Evolutionary conservation across 306 rosid species (phyloP), one percentile per base, ranked within the genome.

Genomic region (Fragaria iinumae): DNA sequence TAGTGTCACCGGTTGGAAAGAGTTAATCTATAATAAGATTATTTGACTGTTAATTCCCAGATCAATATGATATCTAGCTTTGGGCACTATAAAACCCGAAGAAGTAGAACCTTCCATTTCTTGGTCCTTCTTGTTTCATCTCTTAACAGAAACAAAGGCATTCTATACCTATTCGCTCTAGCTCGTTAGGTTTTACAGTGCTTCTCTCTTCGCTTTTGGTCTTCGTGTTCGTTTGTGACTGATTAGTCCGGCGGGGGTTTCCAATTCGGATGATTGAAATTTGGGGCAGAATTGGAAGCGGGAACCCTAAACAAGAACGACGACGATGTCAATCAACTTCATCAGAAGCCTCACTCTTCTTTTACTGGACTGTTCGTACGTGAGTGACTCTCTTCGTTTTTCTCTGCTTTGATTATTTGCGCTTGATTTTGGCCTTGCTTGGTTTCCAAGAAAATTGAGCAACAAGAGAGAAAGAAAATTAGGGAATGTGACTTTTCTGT

Each of bases 291-390:
- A 44, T 44, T 74, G 16, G 59, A 62, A 60, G 48, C 13, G 7
- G 16, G 47, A 75, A 62, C 71, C 71, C 21, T 60, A 60, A 38
- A 6, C 41, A 18, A 18, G 47, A 60, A 62, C 44, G 34, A 62
- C 44, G 34, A 92, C 89, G 93, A 88, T 91, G 71, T 84, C 91
- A 80, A 9, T 2, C 29, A 9, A 8, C 12, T 88, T 88, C 23
- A 84, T 90, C 43, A 90, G 90, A 69, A 93, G 88, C 84, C 77
- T 92, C 83, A 91, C 87, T 86, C 88, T 87, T 90, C 75, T 90
- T 88, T 88, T 92, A 81, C 85, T 90, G 71, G 96, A 90, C 85
- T 92, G 91, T 90, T 80, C 96, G 88, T 68, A 90, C 72, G 97
- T 92, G 88, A 83, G 90, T 69, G 84, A 18, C 5, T 66, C 36